These are phyloP conservation scores for Fraxinus ornus DNA, from an alignment of 305 asterid species.

Conservation along the genomic window DNA sequence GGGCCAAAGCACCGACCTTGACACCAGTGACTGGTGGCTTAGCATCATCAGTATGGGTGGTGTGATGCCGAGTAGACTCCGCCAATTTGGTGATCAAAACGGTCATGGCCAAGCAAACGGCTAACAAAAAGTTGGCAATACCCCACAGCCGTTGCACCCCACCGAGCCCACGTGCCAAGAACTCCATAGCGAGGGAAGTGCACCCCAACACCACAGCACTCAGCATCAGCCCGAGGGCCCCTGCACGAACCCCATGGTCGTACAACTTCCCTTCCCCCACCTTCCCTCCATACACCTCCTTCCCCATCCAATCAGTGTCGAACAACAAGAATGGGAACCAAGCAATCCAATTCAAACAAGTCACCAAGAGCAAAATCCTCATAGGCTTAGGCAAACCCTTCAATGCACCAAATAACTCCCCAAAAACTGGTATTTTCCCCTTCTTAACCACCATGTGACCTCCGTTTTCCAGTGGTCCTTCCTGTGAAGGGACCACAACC, in stretches of 20 bases:
- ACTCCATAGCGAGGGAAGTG: slow-evolving; percentile 33
- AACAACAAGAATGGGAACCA: slow-evolving; percentile 51
- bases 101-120: slow-evolving; percentile 40
- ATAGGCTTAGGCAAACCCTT: slow-evolving; percentile 41
- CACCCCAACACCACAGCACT: slow-evolving; percentile 46
- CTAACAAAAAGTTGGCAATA: slow-evolving; percentile 36
- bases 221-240: slow-evolving; percentile 41
- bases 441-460: background rate
- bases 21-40: slow-evolving; percentile 28
- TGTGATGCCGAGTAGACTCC: slow-evolving; percentile 15
- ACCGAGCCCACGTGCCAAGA: slow-evolving; percentile 30
- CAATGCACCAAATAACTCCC: slow-evolving; percentile 40
- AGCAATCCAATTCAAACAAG: slow-evolving; percentile 48
- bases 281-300: slow-evolving; percentile 41
- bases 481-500: no score
- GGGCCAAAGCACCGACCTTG: slow-evolving; percentile 31
- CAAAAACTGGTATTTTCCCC: slow-evolving; percentile 30
- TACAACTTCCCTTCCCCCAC: slow-evolving; percentile 34
- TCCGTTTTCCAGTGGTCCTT: background rate
- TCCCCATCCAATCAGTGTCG: slow-evolving; percentile 59
- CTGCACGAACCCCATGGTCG: slow-evolving; percentile 41
- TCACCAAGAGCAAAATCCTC: slow-evolving; percentile 43
- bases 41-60: background rate
- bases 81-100: slow-evolving; percentile 41
- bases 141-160: slow-evolving; percentile 50